Conservation (phyloP, 768 basidiomycete species). For the Kockovaella imperatae region DNA sequence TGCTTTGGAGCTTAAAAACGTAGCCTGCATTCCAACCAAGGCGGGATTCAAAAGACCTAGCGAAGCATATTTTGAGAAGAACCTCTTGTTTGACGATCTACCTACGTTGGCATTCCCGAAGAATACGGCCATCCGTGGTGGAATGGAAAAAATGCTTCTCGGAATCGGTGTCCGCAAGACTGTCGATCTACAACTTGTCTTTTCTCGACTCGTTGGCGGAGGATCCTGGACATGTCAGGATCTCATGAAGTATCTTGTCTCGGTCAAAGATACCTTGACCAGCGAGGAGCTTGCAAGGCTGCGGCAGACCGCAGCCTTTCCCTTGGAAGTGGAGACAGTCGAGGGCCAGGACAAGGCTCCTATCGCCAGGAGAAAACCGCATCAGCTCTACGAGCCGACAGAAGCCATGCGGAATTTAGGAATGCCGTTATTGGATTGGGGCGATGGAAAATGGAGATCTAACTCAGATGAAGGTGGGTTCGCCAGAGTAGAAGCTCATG, state of each 20-base stretch:
- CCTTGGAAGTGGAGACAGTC: conserved; percentile 29
- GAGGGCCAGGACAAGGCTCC: conserved; percentile 11
- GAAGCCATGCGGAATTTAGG: conserved; percentile 63
- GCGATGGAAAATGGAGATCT: conserved; percentile 67
- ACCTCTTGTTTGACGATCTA: conserved; percentile 80
- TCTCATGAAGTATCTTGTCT: conserved; percentile 77
- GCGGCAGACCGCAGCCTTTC: conserved; percentile 65
- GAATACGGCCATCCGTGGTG: conserved; percentile 57
- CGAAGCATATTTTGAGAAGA: conserved; percentile 75
- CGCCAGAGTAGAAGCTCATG: neutral
- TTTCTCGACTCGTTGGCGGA: conserved; percentile 51
- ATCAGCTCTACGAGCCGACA: conserved; percentile 76
- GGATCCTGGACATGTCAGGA: conserved; percentile 72
- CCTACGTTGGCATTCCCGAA: conserved; percentile 69
- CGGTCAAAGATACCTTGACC: conserved; percentile 60
- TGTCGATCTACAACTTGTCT: conserved; percentile 88
- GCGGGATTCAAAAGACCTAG: conserved; percentile 64
- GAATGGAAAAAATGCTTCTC: conserved; percentile 57
- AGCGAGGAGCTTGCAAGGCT: conserved; percentile 55
- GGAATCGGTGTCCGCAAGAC: conserved; percentile 79
- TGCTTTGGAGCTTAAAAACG: conserved; percentile 49
- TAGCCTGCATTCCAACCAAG: conserved; percentile 64
- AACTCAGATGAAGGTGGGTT: conserved; percentile 75
- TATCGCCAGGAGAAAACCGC: conserved; percentile 56
- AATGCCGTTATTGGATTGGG: conserved; percentile 84